phyloP scores from a whole-genome alignment of 352 stramenopile species.

The Elongisporangium anandrum region DNA sequence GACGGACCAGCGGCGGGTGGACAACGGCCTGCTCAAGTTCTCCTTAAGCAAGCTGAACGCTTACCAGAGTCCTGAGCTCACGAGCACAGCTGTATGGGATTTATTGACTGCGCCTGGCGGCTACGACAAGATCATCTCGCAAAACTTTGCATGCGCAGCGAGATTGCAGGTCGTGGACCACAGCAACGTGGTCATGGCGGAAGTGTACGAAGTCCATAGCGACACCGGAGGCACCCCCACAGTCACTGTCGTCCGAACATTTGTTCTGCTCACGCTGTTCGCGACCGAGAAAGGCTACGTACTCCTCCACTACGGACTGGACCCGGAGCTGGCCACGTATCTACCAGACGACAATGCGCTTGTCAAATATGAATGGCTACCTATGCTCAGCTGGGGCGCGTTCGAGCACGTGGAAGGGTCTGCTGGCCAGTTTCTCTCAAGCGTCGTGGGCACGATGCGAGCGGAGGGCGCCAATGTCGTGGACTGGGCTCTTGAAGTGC shows the following conservation, averaged over 20 bases:
- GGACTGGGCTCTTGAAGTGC: slow-evolving; percentile 26
- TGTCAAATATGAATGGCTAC: slow-evolving; percentile 8
- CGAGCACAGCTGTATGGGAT: slow-evolving; percentile 16
- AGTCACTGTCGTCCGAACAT: slow-evolving; percentile 17
- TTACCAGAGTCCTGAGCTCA: slow-evolving; percentile 5
- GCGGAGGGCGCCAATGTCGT: slow-evolving; percentile 7
- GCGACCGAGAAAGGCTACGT: neutral
- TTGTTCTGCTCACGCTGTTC: neutral
- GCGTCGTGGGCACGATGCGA: slow-evolving; percentile 19
- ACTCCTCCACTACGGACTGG: slow-evolving; percentile 25
- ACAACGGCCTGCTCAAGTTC: neutral
- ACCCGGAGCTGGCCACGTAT: slow-evolving; percentile 7
- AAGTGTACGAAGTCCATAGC: slow-evolving; percentile 18
- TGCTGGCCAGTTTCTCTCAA: slow-evolving; percentile 4
- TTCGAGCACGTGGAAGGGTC: slow-evolving; percentile 7
- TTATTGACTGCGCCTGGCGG: slow-evolving; percentile 13
- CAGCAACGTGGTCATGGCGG: slow-evolving; percentile 36
- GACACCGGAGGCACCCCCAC: slow-evolving; percentile 29
- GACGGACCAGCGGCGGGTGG: too few species aligned
- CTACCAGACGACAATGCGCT: neutral
- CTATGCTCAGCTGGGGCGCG: slow-evolving; percentile 21
- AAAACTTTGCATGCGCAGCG: slow-evolving; percentile 25
- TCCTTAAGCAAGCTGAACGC: slow-evolving; percentile 6
- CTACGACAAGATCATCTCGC: slow-evolving; percentile 23
- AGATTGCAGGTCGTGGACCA: slow-evolving; percentile 27